Base-by-base conservation (phyloP, 2,329 filamentous ascomycete species). In the Fusarium nelsonii region DNA sequence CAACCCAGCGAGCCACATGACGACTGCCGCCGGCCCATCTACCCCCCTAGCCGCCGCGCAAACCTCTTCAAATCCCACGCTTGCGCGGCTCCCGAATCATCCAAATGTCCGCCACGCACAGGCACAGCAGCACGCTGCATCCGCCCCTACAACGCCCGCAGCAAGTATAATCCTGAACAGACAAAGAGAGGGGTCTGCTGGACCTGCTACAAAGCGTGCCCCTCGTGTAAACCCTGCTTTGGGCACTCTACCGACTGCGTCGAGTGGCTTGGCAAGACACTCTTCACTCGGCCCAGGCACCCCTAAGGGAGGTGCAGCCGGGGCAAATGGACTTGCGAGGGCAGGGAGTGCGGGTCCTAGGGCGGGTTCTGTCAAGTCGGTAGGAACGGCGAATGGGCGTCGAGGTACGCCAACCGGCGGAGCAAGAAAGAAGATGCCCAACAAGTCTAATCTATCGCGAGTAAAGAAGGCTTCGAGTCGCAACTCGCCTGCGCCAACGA, bases 211-310 rank as follows among this genome's bases (percentile, higher is more conserved):
- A 20, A 90, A 90, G 77, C 82, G 85, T 34, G 84, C 81, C 1
- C 84, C 84, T 3, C 82, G 87, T 39, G 78, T 80, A 58, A 86
- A 80, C 72, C 82, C 78, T 44, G 81, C 82, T 28, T 77, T 86
- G 4, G 83, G 83, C 46, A 85, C 78, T 60, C 70, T 83, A 4
- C 84, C 86, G 3, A 77, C 80, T 9, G 82, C 85, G 5, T 88
- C 87, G 3, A 90, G 87, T 73, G 84, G 84, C 2, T 80, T 91
- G 12, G 88, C 88, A 8, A 83, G 88, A 15, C 88, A 90, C 74
- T 84, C 88, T 2, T 90, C 88, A 3, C 81, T 89, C 4, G 88
- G 88, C 1, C 88, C 88, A 0, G 87, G 88, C 30, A 90, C 88
- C 4, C 87, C 88, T 11, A 90, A 90, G 75, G 82, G 63, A 49